phyloP scores from a whole-genome alignment of 345 rosid genomes.

The Linum lewisii region DNA sequence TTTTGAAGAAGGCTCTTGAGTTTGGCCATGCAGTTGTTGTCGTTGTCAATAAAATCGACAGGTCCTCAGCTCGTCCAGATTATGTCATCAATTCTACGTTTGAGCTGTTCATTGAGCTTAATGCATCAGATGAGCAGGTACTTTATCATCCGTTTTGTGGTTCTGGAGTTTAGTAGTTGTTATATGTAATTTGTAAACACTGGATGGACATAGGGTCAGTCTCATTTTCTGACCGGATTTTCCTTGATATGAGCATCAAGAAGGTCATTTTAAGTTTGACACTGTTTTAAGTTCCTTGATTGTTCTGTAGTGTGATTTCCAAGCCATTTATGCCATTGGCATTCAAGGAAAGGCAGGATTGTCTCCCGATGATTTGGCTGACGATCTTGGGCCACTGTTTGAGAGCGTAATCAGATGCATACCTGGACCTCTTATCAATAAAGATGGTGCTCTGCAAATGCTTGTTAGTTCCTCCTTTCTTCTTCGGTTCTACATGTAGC shows the following conservation, averaged over 20 bases:
- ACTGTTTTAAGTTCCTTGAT: not conserved
- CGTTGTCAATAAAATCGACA: conserved; percentile 92
- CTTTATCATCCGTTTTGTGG: not conserved
- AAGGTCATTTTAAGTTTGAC: not conserved
- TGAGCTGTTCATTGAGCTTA: conserved; percentile 89
- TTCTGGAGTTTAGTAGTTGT: not conserved
- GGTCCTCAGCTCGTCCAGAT: conserved; percentile 95
- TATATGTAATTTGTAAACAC: not conserved
- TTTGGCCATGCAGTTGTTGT: conserved; percentile 95
- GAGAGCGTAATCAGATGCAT: conserved; percentile 90
- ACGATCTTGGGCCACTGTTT: conserved; percentile 88
- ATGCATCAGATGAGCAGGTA: conserved; percentile 99
- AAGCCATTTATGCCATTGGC: conserved; percentile 91
- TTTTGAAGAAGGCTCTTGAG: conserved; percentile 91
- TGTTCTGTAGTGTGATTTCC: conserved; percentile 81
- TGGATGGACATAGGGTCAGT: not conserved
- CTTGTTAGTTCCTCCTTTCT: conserved; percentile 56
- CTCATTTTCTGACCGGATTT: not conserved
- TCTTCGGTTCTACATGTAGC: too few relatives aligned
- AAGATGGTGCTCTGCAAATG: conserved; percentile 96
- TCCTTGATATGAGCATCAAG: not conserved
- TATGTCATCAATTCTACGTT: conserved; percentile 88
- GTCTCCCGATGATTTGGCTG: conserved; percentile 73
- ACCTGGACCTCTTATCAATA: conserved; percentile 81
- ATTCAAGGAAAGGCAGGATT: conserved; percentile 91